Conservation (phyloP, 2,329 filamentous ascomycete genomes). For the Fusarium protoensiforme region DNA sequence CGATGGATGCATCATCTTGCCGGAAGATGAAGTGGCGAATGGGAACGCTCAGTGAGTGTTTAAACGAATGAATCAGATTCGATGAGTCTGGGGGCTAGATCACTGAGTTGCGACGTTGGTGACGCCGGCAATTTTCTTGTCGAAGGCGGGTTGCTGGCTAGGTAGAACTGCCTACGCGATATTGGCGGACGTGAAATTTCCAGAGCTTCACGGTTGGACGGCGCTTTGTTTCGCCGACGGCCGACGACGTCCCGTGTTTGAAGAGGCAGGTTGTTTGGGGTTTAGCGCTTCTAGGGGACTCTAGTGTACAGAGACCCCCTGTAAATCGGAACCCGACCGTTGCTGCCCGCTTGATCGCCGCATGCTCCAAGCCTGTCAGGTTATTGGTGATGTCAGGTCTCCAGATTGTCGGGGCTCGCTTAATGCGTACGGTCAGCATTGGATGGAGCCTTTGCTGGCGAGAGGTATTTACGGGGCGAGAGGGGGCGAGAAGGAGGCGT, state of each 20-base stretch:
- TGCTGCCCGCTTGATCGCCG: constrained; percentile 30
- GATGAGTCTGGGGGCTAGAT: not conserved
- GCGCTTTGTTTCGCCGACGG: constrained; percentile 45
- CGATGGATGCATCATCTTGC: constrained; percentile 82
- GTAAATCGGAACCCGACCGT: constrained; percentile 24
- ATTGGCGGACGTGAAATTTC: constrained; percentile 39
- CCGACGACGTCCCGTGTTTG: not conserved
- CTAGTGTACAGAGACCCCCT: constrained; percentile 7
- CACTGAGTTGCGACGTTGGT: not conserved
- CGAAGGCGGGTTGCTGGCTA: constrained; percentile 3
- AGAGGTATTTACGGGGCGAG: not conserved
- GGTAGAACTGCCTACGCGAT: constrained; percentile 8
- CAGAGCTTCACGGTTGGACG: constrained; percentile 22
- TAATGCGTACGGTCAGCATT: not conserved
- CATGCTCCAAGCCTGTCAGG: constrained; percentile 36
- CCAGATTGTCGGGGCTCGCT: constrained; percentile 29
- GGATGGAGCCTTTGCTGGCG: not conserved
- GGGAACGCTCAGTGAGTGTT: not conserved
- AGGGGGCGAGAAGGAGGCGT: not conserved
- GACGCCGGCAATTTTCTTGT: constrained; percentile 4
- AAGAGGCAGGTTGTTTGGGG: not conserved
- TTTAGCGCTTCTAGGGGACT: not conserved
- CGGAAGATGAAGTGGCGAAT: not conserved
- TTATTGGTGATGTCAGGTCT: constrained; percentile 43
- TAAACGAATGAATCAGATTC: not conserved